Conservation (phyloP, 768 basidiomycete genomes). For the Rhizopogon vulgaris region DNA sequence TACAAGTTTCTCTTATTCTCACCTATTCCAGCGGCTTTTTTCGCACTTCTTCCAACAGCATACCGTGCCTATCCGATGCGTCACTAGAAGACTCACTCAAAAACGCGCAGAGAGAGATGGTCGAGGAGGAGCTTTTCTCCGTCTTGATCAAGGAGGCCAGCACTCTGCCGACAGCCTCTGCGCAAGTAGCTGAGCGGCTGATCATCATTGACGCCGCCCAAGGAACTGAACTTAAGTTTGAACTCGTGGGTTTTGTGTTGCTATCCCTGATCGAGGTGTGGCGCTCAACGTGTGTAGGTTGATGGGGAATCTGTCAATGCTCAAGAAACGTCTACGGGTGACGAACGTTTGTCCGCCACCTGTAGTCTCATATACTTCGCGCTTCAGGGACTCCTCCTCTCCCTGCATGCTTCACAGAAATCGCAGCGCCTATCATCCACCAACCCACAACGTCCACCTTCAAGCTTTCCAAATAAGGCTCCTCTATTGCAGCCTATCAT, state of each 20-base stretch:
- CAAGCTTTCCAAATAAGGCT: conserved; percentile 24
- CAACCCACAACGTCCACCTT: conserved; percentile 16
- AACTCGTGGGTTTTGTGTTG: conserved; percentile 46
- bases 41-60: conserved; percentile 31
- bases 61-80: conserved; percentile 22
- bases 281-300: conserved; percentile 21
- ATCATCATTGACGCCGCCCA: conserved; percentile 76
- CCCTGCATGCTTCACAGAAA: conserved; percentile 49
- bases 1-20: conserved; percentile 52
- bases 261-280: conserved; percentile 16
- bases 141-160: conserved; percentile 73
- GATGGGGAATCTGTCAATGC: conserved; percentile 20
- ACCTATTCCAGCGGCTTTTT: conserved; percentile 27
- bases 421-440: conserved; percentile 28
- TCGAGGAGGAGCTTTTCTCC: conserved; percentile 79
- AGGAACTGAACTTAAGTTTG: conserved; percentile 61
- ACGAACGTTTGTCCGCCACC: conserved; percentile 23
- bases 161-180: conserved; percentile 66
- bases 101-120: conserved; percentile 61
- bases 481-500: conserved; percentile 68
- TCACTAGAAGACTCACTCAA: conserved; percentile 48
- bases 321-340: conserved; percentile 6
- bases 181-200: conserved; percentile 71
- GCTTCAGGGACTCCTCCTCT: conserved; percentile 59
- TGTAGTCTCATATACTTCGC: conserved; percentile 67